phyloP scores from a whole-genome alignment of 2,329 filamentous ascomycete species.

The Westerdykella ornata region DNA sequence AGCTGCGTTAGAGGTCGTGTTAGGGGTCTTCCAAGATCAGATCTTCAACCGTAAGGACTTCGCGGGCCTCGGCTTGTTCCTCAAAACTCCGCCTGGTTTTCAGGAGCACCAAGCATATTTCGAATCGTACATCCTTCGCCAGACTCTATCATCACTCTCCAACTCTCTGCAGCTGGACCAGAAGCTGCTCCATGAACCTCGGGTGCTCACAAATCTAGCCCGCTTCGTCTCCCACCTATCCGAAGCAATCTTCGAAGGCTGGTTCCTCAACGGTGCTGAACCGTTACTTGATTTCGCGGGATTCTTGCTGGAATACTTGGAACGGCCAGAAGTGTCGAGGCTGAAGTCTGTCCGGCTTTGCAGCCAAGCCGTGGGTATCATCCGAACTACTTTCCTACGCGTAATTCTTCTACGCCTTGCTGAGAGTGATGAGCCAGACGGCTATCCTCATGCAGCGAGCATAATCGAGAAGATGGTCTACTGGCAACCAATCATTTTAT shows the following conservation, averaged over 20 bases:
- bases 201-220: slow-evolving; percentile 77
- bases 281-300: slow-evolving; percentile 80
- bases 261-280: slow-evolving; percentile 86
- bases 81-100: slow-evolving; percentile 86
- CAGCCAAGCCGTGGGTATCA: slow-evolving; percentile 68
- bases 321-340: slow-evolving; percentile 71
- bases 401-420: slow-evolving; percentile 76
- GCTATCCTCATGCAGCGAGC: slow-evolving; percentile 56
- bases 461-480: slow-evolving; percentile 85
- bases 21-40: slow-evolving; percentile 79
- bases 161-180: slow-evolving; percentile 65
- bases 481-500: slow-evolving; percentile 89
- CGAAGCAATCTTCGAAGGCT: slow-evolving; percentile 90
- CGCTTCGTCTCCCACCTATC: slow-evolving; percentile 73
- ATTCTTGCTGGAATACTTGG: slow-evolving; percentile 77
- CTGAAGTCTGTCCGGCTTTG: slow-evolving; percentile 90
- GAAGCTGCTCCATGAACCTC: slow-evolving; percentile 68
- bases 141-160: slow-evolving; percentile 64
- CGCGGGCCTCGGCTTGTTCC: slow-evolving; percentile 73
- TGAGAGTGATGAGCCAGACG: slow-evolving; percentile 64
- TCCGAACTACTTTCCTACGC: slow-evolving; percentile 70
- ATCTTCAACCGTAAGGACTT: slow-evolving; percentile 85
- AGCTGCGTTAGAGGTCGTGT: slow-evolving; percentile 67
- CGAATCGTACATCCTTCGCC: slow-evolving; percentile 78
- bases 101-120: slow-evolving; percentile 94